phyloP scores from a whole-genome alignment of 1,284 basidiomycete species.

The Leccinum ponderosum region DNA sequence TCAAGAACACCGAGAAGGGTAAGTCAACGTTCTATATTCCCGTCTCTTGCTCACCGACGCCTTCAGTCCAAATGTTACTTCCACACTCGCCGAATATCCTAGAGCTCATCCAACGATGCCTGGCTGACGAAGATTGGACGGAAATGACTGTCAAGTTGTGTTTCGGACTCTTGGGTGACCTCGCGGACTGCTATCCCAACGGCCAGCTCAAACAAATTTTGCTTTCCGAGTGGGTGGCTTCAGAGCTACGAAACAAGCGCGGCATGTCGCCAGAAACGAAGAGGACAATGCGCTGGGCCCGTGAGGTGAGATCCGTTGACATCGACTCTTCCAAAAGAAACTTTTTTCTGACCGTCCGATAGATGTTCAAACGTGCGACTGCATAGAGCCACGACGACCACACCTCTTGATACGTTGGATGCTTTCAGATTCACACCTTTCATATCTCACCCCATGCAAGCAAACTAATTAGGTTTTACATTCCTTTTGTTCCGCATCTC shows the following conservation, averaged over 20 bases:
- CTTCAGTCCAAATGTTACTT: slow-evolving; percentile 62
- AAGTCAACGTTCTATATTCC: slow-evolving; percentile 18
- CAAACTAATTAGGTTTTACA: slow-evolving; percentile 40
- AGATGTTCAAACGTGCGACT: slow-evolving; percentile 74
- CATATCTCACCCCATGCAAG: slow-evolving; percentile 40
- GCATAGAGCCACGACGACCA: slow-evolving; percentile 43
- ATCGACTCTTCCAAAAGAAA: background rate
- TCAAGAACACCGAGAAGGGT: slow-evolving; percentile 85
- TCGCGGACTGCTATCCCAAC: slow-evolving; percentile 84
- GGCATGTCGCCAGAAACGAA: slow-evolving; percentile 71
- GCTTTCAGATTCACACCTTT: slow-evolving; percentile 28
- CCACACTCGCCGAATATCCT: slow-evolving; percentile 80
- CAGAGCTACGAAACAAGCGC: slow-evolving; percentile 71
- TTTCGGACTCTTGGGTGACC: slow-evolving; percentile 89
- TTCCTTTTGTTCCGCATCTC: slow-evolving; percentile 18
- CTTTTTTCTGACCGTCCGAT: background rate
- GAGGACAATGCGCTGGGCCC: slow-evolving; percentile 81
- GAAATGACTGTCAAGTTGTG: slow-evolving; percentile 78
- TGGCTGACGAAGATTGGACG: slow-evolving; percentile 83
- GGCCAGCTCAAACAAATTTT: slow-evolving; percentile 82
- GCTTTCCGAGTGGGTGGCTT: slow-evolving; percentile 80
- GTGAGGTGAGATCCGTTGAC: slow-evolving; percentile 57
- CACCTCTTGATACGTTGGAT: slow-evolving; percentile 10
- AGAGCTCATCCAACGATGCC: slow-evolving; percentile 78
- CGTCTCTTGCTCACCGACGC: slow-evolving; percentile 4